Conservation (phyloP, 2,329 filamentous ascomycete species). For the Alternaria arborescens region DNA sequence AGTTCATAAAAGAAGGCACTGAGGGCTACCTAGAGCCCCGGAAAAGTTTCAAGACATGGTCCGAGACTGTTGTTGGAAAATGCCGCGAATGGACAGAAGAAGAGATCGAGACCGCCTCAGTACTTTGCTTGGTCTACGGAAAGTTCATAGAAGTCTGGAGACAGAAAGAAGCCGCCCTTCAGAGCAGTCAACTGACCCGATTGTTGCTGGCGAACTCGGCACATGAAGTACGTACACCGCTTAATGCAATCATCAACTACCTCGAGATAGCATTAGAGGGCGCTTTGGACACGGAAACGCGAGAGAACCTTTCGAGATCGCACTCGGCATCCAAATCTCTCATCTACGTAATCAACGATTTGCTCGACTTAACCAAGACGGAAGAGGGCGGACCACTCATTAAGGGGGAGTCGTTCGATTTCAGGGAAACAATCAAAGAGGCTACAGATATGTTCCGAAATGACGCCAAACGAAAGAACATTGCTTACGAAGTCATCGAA, state of each 20-base stretch:
- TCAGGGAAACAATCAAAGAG: slow-evolving; percentile 75
- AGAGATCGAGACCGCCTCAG: slow-evolving; percentile 86
- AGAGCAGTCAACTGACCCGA: slow-evolving; percentile 81
- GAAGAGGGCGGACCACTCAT: slow-evolving; percentile 82
- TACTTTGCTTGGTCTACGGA: slow-evolving; percentile 86
- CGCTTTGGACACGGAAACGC: slow-evolving; percentile 77
- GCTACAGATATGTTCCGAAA: slow-evolving; percentile 76
- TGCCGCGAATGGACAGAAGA: slow-evolving; percentile 90
- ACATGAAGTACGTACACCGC: slow-evolving; percentile 87
- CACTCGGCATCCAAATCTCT: slow-evolving; percentile 92
- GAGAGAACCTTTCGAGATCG: slow-evolving; percentile 83
- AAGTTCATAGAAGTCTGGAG: slow-evolving; percentile 93
- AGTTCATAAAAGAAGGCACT: slow-evolving; percentile 75
- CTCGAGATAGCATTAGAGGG: slow-evolving; percentile 90
- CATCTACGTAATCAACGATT: slow-evolving; percentile 93
- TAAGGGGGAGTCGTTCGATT: slow-evolving; percentile 81
- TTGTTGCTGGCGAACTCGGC: slow-evolving; percentile 86
- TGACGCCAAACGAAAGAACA: slow-evolving; percentile 78
- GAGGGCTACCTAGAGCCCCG: slow-evolving; percentile 78
- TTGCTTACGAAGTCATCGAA: slow-evolving; percentile 73
- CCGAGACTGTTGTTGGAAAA: slow-evolving; percentile 80
- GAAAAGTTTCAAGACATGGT: slow-evolving; percentile 82
- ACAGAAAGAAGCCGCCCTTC: slow-evolving; percentile 84
- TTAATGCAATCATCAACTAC: slow-evolving; percentile 96
- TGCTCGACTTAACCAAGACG: slow-evolving; percentile 86